Evolutionary conservation across 768 basidiomycete genomes (phyloP).

Genomic region (Calocera viscosa): DNA sequence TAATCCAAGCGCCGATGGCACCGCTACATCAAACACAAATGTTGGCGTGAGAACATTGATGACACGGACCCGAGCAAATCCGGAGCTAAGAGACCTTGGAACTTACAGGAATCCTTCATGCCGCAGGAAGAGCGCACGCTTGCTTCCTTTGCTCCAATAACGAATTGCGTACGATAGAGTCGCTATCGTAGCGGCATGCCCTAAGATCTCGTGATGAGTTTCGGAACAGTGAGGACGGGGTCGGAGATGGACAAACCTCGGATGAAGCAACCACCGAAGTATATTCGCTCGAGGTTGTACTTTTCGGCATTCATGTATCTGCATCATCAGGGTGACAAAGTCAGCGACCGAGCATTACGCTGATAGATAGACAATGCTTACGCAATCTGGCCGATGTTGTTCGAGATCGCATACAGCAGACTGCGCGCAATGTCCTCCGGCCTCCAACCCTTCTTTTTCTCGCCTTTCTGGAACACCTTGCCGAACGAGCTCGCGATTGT

Average conservation of each 20-base stretch:
- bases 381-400: conserved; percentile 99
- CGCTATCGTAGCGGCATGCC: conserved; percentile 92
- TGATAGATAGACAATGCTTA: conserved; percentile 36
- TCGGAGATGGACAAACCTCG: conserved; percentile 46
- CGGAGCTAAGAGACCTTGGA: conserved; percentile 8
- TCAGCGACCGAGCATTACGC: background rate
- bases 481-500: conserved; percentile 98
- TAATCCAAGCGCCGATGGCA: conserved; percentile 94
- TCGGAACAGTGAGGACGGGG: background rate
- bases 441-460: conserved; percentile 59
- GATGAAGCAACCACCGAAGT: conserved; percentile 99
- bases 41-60: background rate
- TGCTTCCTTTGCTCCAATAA: conserved; percentile 98
- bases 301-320: conserved; percentile 99
- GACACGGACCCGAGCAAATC: background rate
- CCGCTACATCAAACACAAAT: conserved; percentile 45
- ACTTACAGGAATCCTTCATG: conserved; percentile 96
- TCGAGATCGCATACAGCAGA: conserved; percentile 89
- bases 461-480: conserved; percentile 83
- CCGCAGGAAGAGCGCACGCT: conserved; percentile 88
- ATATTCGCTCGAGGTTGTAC: conserved; percentile 89
- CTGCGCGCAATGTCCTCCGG: conserved; percentile 92
- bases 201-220: conserved; percentile 31
- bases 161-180: conserved; percentile 97
- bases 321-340: conserved; percentile 5